Conservation (phyloP, 306 rosid genomes). For the Vigna hirtella region DNA sequence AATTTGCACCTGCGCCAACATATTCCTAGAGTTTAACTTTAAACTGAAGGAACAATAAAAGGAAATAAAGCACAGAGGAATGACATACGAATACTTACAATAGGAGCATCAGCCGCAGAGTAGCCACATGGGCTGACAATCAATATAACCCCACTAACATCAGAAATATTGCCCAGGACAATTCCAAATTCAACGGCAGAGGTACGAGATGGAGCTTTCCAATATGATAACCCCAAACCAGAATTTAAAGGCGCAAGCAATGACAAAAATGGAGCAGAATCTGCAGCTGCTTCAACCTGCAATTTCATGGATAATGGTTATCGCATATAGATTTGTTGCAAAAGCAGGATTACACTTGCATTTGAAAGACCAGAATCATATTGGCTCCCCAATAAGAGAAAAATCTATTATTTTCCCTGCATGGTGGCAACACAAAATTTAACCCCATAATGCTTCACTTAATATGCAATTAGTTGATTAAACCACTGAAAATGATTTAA, state of each 20-base stretch:
- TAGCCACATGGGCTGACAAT: constrained; percentile 95
- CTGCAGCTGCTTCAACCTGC: constrained; percentile 85
- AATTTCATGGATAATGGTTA: constrained; percentile 45
- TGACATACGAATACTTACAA: constrained; percentile 61
- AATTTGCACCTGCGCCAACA: constrained; percentile 82
- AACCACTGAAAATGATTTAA: constrained; percentile 26
- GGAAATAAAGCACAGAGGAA: constrained; percentile 36
- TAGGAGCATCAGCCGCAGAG: constrained; percentile 85
- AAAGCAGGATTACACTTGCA: constrained; percentile 30
- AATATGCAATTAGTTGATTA: constrained; percentile 26
- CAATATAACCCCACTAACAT: constrained; percentile 88
- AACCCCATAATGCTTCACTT: neutral
- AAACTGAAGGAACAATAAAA: constrained; percentile 38
- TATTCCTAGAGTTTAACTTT: constrained; percentile 40
- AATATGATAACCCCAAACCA: constrained; percentile 68
- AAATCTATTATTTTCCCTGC: neutral
- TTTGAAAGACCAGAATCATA: constrained; percentile 7
- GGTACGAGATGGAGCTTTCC: constrained; percentile 90
- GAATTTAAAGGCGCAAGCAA: constrained; percentile 82
- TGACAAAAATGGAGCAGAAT: constrained; percentile 87
- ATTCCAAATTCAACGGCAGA: constrained; percentile 77
- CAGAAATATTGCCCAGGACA: constrained; percentile 81
- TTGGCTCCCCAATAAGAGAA: constrained; percentile 12
- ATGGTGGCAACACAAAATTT: constrained; percentile 17
- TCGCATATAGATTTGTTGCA: constrained; percentile 23